Evolutionary conservation across 1,284 basidiomycete genomes (phyloP).

Genomic region (Prillingera fragicola): DNA sequence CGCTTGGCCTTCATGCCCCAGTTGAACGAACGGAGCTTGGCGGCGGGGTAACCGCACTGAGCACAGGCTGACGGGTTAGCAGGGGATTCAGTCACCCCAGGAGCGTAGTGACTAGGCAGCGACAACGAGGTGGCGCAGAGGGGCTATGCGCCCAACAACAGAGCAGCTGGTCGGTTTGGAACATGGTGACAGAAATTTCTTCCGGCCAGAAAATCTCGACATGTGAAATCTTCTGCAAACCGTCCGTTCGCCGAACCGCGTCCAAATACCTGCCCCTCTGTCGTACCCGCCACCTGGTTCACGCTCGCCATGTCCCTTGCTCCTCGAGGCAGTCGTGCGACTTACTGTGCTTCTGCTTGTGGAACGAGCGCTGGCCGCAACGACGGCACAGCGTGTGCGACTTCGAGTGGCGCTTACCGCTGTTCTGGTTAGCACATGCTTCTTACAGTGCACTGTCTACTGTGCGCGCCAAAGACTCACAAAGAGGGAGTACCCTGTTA

Average conservation of each 20-base stretch:
- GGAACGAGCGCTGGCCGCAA: constrained; percentile 87
- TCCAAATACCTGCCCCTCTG: no score
- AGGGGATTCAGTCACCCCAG: no score
- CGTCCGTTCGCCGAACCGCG: no score
- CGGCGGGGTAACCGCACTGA: constrained; percentile 92
- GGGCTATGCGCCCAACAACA: no score
- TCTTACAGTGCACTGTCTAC: background rate
- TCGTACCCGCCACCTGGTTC: background rate
- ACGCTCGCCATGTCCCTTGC: background rate
- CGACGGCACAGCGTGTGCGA: constrained; percentile 95
- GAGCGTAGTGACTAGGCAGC: no score
- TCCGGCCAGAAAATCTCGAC: no score
- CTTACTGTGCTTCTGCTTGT: constrained; percentile 94
- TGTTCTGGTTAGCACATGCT: constrained; percentile 20
- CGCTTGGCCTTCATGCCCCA: constrained; percentile 99
- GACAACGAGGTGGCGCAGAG: no score
- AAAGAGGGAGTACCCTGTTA: constrained; percentile 81
- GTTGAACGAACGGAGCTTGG: constrained; percentile 92
- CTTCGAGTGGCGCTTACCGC: constrained; percentile 96
- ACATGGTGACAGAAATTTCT: no score
- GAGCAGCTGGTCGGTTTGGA: no score
- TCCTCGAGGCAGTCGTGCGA: constrained; percentile 16
- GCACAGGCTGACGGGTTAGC: constrained; percentile 64
- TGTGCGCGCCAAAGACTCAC: constrained; percentile 48
- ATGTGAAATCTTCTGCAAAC: no score